Evolutionary conservation across 768 basidiomycete genomes (phyloP), one percentile per base, ranked within the genome.

Genomic region (Kwoniella newhampshirensis): DNA sequence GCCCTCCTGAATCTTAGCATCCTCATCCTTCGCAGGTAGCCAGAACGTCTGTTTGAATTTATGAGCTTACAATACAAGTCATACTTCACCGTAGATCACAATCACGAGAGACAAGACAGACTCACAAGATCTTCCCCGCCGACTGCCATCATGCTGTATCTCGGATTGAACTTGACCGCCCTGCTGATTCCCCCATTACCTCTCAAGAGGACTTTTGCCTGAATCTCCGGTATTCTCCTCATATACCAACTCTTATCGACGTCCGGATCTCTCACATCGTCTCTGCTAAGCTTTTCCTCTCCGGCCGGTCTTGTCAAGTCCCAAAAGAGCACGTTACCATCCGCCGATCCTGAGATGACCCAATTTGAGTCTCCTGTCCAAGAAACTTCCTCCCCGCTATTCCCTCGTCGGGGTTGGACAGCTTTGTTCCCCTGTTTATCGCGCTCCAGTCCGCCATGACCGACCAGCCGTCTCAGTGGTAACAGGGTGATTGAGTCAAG

Each of bases 351-450:
- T 20, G 88, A 82, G 4, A 96, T 75, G 40, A 98, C 81, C 67
- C 83, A 99, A 75, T 89, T 89, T 76, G 91, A 91, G 75, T 99
- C 94, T 0, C 91, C 89, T 2, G 89, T 92, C 90, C 91, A 98
- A 11, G 83, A 83, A 3, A 93, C 87, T 78, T 98, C 96, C 73
- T 97, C 91, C 12, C 93, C 90, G 58, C 91, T 93, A 54, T 83
- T 84, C 1, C 91, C 92, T 63, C 86, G 86, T 15, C 52, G 80
- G 72, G 50, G 89, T 84, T 74, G 86, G 82, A 65, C 86, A 45
- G 63, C 60, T 43, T 60, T 57, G 3, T 60, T 47, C 78, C 85
- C 37, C 74, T 75, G 35, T 75, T 79, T 58, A 41, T 87, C 83
- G 21, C 87, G 81, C 76, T 93, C 93, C 28, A 98, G 77, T 2